A percentile compares a stretch with the other conserved stretches of the same genome.
phyloP scores from a whole-genome alignment of 1,284 basidiomycete genomes.

The Takashimella tepidaria region DNA sequence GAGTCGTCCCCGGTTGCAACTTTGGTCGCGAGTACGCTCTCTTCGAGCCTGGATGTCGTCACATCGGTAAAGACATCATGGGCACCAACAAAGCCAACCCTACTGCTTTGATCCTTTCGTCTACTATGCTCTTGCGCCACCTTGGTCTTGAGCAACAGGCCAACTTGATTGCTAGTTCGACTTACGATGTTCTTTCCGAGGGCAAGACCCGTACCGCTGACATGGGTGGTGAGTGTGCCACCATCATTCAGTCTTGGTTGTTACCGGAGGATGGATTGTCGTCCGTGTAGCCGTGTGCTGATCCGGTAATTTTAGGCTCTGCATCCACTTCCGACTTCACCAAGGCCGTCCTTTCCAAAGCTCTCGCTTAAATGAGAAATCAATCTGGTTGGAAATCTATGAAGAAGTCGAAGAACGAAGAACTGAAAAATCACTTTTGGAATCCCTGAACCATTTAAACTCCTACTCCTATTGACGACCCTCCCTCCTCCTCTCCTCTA shows the following conservation, averaged over 20 bases:
- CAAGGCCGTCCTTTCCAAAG: constrained; percentile 65
- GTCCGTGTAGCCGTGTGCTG: neutral
- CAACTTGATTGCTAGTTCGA: constrained; percentile 87
- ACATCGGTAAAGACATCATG: constrained; percentile 97
- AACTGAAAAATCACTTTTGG: no score
- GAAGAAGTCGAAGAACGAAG: no score
- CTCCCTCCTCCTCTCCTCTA: neutral
- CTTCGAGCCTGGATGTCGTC: constrained; percentile 98
- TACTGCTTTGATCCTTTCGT: constrained; percentile 93
- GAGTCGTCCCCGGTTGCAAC: constrained; percentile 97
- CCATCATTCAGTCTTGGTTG: constrained; percentile 13
- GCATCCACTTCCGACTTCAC: constrained; percentile 91
- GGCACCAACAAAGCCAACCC: constrained; percentile 97
- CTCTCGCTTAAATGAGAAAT: constrained; percentile 21
- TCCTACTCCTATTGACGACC: no score
- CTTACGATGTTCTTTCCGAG: constrained; percentile 87
- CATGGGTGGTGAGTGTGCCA: constrained; percentile 76
- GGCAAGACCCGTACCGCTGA: constrained; percentile 90
- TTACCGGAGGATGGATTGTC: constrained; percentile 2
- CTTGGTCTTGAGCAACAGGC: constrained; percentile 92
- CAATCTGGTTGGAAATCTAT: no score
- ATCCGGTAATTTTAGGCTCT: constrained; percentile 54
- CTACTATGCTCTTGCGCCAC: constrained; percentile 98
- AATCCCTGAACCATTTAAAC: no score
- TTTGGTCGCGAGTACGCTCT: constrained; percentile 96